Conservation (phyloP, 768 basidiomycete species). For the Lentinus tigrinus region DNA sequence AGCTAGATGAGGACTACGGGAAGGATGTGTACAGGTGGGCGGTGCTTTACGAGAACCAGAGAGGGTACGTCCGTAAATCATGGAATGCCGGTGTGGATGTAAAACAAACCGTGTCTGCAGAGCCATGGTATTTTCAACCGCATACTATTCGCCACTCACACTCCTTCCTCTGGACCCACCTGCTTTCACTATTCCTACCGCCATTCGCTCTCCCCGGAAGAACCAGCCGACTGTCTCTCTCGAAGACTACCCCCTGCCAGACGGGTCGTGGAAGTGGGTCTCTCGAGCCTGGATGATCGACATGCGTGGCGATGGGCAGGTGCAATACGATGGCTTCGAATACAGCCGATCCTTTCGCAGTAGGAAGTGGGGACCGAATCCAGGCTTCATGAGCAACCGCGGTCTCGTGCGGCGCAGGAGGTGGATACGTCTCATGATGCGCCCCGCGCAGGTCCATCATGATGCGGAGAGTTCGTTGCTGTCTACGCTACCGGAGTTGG, state of each 20-base stretch:
- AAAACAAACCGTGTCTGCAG: conserved; percentile 26
- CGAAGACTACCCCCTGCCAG: conserved; percentile 68
- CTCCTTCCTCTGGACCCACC: conserved; percentile 73
- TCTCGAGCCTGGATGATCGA: conserved; percentile 84
- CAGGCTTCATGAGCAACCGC: conserved; percentile 59
- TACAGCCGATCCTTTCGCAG: conserved; percentile 79
- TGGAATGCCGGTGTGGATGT: neutral
- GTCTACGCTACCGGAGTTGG: neutral
- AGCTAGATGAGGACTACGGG: conserved; percentile 25
- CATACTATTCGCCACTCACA: conserved; percentile 68
- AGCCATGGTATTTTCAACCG: conserved; percentile 67
- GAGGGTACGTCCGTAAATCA: conserved; percentile 49
- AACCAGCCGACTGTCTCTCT: conserved; percentile 58
- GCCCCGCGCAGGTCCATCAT: conserved; percentile 42
- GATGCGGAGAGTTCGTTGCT: neutral
- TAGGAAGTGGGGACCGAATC: conserved; percentile 62
- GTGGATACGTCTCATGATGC: conserved; percentile 87
- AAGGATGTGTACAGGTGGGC: conserved; percentile 73
- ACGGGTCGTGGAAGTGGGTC: conserved; percentile 81
- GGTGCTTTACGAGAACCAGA: conserved; percentile 77
- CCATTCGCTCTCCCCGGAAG: conserved; percentile 31
- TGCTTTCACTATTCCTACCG: conserved; percentile 62
- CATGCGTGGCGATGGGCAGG: conserved; percentile 78
- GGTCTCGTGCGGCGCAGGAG: conserved; percentile 76
- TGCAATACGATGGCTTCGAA: conserved; percentile 83